These are phyloP conservation scores for Russula sp. DNA, from an alignment of 768 basidiomycete species.

Conservation along the genomic window DNA sequence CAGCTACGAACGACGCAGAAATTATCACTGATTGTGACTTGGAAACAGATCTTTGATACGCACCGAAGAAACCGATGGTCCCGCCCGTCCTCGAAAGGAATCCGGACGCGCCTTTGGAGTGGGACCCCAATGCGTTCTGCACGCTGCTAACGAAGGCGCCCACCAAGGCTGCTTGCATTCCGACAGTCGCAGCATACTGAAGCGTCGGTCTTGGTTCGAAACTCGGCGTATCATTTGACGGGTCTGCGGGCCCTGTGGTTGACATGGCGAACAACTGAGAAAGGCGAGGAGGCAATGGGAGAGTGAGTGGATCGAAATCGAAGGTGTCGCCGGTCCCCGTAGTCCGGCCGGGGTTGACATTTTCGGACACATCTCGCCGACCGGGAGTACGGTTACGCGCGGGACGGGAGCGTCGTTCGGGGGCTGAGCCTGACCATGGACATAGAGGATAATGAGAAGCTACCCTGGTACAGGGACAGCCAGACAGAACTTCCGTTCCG, in stretches of 20 bases:
- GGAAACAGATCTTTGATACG: constrained; percentile 24
- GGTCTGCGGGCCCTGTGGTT: constrained; percentile 1
- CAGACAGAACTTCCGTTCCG: constrained; percentile 33
- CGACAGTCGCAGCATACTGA: constrained; percentile 47
- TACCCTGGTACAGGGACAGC: constrained; percentile 31
- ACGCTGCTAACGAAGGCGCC: constrained; percentile 63
- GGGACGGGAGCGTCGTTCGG: background rate
- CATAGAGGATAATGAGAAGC: constrained; percentile 7
- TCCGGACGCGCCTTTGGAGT: constrained; percentile 75
- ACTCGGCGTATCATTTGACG: constrained; percentile 12
- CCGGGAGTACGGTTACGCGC: background rate
- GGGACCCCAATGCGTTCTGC: constrained; percentile 75
- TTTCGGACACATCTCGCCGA: background rate
- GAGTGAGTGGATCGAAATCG: background rate
- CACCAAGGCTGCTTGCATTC: constrained; percentile 57
- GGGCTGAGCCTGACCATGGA: too few species aligned
- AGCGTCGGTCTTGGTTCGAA: constrained; percentile 50
- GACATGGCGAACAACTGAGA: constrained; percentile 11
- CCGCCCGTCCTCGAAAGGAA: constrained; percentile 82
- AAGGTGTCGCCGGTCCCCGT: background rate
- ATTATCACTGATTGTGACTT: background rate
- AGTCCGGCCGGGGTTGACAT: constrained; percentile 4
- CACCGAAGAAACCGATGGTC: constrained; percentile 89
- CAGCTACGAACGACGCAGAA: constrained; percentile 42
- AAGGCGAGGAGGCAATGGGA: background rate